These are phyloP conservation scores for Aspergillus campestris DNA, from an alignment of 495 filamentous ascomycete species.

Conservation along the genomic window DNA sequence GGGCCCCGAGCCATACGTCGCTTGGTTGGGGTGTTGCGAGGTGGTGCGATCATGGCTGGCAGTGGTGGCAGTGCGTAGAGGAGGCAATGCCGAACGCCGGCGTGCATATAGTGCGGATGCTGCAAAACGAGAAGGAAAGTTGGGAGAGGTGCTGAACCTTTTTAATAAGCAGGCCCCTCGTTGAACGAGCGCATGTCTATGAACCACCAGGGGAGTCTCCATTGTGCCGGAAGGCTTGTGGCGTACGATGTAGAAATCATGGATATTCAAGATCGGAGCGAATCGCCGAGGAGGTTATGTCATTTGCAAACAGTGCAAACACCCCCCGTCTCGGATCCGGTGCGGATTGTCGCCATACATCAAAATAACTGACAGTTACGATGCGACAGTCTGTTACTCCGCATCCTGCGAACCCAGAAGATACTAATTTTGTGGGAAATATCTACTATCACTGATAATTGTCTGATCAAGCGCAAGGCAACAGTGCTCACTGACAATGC, in stretches of 20 bases:
- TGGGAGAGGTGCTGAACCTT: not conserved
- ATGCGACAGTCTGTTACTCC: no score
- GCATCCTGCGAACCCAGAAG: no score
- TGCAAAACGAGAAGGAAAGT: not conserved
- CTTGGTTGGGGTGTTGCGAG: slow-evolving; percentile 6
- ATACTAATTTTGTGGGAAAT: no score
- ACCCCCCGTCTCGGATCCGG: not conserved
- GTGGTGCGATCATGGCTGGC: slow-evolving; percentile 9
- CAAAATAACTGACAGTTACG: no score
- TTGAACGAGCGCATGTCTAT: slow-evolving; percentile 13
- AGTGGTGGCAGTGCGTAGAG: slow-evolving; percentile 15
- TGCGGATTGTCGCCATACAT: not conserved
- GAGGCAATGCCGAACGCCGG: slow-evolving; percentile 14
- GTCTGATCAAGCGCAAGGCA: not conserved
- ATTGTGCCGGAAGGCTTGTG: slow-evolving; percentile 12
- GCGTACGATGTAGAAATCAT: not conserved
- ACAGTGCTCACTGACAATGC: slow-evolving; percentile 14
- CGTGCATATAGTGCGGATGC: not conserved
- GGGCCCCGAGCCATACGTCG: slow-evolving; percentile 1
- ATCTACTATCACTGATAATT: no score
- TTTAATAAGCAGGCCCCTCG: not conserved
- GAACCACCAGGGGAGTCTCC: slow-evolving; percentile 19
- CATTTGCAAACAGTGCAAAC: slow-evolving; percentile 38
- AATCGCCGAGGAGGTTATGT: slow-evolving; percentile 5
- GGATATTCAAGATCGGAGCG: not conserved